These are phyloP conservation scores for Beverwykella pulmonaria DNA, from an alignment of 495 filamentous ascomycete genomes.

Conservation along the genomic window DNA sequence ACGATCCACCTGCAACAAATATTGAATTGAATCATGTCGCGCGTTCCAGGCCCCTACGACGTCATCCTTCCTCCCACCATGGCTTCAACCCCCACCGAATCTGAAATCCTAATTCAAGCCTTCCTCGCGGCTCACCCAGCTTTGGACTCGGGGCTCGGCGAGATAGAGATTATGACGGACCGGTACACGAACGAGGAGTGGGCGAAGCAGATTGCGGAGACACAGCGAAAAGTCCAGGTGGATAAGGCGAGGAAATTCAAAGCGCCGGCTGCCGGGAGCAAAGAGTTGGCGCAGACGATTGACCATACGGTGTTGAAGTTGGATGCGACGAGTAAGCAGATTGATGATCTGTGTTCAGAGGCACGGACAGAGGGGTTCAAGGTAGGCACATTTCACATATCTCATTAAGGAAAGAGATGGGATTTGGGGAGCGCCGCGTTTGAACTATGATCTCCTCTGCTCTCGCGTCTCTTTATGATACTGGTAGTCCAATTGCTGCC, in stretches of 20 bases:
- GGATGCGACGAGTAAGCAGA: constrained; percentile 56
- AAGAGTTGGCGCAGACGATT: constrained; percentile 48
- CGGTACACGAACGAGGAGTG: constrained; percentile 46
- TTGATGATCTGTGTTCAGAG: constrained; percentile 66
- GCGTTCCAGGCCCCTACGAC: constrained; percentile 7
- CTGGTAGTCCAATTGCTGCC: neutral
- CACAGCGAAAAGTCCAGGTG: constrained; percentile 30
- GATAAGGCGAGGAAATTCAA: constrained; percentile 15
- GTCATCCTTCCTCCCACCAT: constrained; percentile 10
- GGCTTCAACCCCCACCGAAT: constrained; percentile 5
- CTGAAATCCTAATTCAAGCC: constrained; percentile 7
- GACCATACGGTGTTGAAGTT: constrained; percentile 68
- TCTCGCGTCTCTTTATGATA: no score
- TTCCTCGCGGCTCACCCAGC: constrained; percentile 14
- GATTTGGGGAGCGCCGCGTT: no score
- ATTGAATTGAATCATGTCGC: neutral
- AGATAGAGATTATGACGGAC: constrained; percentile 39
- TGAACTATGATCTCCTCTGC: no score
- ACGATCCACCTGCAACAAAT: neutral
- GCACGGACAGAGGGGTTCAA: constrained; percentile 62
- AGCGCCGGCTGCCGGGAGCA: constrained; percentile 15
- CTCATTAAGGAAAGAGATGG: no score
- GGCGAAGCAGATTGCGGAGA: constrained; percentile 40
- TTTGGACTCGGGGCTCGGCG: constrained; percentile 16
- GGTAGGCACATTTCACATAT: constrained; percentile 44